Conservation (phyloP, 371 early-diverging fungal genomes). For the Mortierella polycephala region DNA sequence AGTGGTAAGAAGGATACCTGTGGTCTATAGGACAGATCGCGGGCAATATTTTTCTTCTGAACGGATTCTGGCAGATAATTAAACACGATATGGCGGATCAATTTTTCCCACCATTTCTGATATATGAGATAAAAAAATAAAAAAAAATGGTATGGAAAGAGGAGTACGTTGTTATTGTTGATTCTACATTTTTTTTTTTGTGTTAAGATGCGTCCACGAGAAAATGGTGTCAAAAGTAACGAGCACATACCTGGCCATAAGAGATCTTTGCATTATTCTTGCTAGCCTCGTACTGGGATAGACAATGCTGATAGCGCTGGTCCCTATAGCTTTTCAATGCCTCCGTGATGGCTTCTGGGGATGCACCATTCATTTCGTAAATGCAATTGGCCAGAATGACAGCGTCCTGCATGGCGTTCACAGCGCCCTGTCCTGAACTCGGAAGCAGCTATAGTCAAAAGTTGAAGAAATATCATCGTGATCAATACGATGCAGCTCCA, state of each 20-base stretch:
- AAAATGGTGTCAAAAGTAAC: no score
- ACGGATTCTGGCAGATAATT: constrained; percentile 2
- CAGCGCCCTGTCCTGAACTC: constrained; percentile 28
- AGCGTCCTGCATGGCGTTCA: constrained; percentile 31
- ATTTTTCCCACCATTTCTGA: neutral
- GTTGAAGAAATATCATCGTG: neutral
- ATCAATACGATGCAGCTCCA: no score
- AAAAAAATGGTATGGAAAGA: no score
- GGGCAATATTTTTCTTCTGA: neutral
- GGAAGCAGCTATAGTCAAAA: constrained; percentile 7
- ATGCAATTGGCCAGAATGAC: constrained; percentile 16
- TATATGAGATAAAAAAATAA: neutral
- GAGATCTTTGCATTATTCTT: no score
- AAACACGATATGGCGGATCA: constrained; percentile 2
- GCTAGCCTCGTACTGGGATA: no score
- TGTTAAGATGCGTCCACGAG: no score
- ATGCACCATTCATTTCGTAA: neutral
- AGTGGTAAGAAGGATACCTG: constrained; percentile 8
- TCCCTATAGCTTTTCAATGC: no score
- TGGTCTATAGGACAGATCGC: constrained; percentile 4
- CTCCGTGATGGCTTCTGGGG: no score
- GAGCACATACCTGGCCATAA: no score
- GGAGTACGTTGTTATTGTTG: no score
- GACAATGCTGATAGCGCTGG: no score
- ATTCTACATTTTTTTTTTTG: no score